phyloP scores from a whole-genome alignment of 768 basidiomycete species.

The Arthromyces matolae region DNA sequence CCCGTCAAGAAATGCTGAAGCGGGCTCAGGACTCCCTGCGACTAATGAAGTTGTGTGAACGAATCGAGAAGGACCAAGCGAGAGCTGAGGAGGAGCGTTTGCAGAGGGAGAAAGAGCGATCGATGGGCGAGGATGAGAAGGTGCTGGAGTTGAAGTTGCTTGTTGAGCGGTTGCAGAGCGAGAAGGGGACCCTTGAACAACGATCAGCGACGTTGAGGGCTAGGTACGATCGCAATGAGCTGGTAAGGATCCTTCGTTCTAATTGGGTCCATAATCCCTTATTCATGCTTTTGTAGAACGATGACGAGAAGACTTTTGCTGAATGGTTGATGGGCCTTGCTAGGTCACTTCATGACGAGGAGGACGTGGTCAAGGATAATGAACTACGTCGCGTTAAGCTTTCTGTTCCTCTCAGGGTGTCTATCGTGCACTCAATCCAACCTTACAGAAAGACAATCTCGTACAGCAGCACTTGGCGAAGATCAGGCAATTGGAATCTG shows the following conservation, averaged over 20 bases:
- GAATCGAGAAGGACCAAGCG: slow-evolving; percentile 11
- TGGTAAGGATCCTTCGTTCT: slow-evolving; percentile 33
- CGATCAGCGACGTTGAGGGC: slow-evolving; percentile 26
- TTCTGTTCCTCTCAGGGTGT: not conserved
- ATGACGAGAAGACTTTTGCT: slow-evolving; percentile 48
- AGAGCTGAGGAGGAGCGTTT: slow-evolving; percentile 10
- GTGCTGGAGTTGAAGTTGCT: slow-evolving; percentile 14
- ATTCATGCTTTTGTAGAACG: slow-evolving; percentile 30
- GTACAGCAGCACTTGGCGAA: slow-evolving; percentile 41
- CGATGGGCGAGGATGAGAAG: slow-evolving; percentile 11
- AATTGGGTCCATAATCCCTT: not conserved
- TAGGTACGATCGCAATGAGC: slow-evolving; percentile 42
- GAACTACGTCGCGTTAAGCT: slow-evolving; percentile 48
- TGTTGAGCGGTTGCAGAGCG: slow-evolving; percentile 17
- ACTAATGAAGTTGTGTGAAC: slow-evolving; percentile 10
- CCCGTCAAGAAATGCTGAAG: slow-evolving; percentile 21
- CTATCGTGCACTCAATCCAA: not conserved
- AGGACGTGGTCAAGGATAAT: slow-evolving; percentile 50
- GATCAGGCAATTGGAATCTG: slow-evolving; percentile 42
- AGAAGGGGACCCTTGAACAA: slow-evolving; percentile 24
- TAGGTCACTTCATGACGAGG: slow-evolving; percentile 48
- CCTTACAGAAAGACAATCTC: slow-evolving; percentile 35
- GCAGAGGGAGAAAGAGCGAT: slow-evolving; percentile 11
- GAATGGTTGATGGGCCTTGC: slow-evolving; percentile 40
- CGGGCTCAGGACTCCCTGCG: slow-evolving; percentile 18